Evolutionary conservation across 305 asterid genomes (phyloP).

Genomic region (Solanum hybrid): DNA sequence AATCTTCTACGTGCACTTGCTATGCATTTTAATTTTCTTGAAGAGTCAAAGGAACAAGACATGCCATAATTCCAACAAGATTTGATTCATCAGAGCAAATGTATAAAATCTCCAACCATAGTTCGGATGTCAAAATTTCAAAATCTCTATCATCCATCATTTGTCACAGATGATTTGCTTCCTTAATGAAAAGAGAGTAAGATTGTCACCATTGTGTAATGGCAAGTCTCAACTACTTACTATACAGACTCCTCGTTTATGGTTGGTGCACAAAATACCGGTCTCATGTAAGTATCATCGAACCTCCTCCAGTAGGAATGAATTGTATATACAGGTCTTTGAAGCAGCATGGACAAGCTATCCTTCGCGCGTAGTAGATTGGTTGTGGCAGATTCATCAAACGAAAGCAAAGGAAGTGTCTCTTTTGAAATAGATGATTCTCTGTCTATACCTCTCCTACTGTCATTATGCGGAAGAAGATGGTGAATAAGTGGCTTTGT

Average conservation of each 20-base stretch:
- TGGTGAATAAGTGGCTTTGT: constrained; percentile 63
- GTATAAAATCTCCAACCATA: not conserved
- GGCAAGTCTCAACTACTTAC: not conserved
- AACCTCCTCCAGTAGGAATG: constrained; percentile 85
- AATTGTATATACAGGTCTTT: constrained; percentile 70
- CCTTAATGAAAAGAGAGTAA: not conserved
- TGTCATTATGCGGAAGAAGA: constrained; percentile 45
- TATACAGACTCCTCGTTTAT: constrained; percentile 12
- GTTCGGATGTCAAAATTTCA: not conserved
- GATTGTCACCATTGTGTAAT: not conserved
- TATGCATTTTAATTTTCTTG: not conserved
- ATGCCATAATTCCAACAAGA: not conserved
- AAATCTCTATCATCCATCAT: not conserved
- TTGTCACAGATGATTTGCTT: not conserved
- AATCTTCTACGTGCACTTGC: not conserved
- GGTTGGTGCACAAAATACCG: constrained; percentile 62
- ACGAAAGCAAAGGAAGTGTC: constrained; percentile 70
- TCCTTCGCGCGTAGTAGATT: constrained; percentile 60
- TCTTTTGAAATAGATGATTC: constrained; percentile 61
- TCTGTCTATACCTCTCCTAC: constrained; percentile 26
- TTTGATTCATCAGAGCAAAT: not conserved
- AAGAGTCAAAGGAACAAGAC: not conserved
- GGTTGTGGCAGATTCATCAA: constrained; percentile 65
- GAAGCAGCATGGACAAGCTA: constrained; percentile 61
- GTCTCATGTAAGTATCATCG: constrained; percentile 81